A percentile compares a stretch with the other conserved stretches of the same genome.
phyloP scores from a whole-genome alignment of 345 rosid species.

The Eucalyptus sp. region DNA sequence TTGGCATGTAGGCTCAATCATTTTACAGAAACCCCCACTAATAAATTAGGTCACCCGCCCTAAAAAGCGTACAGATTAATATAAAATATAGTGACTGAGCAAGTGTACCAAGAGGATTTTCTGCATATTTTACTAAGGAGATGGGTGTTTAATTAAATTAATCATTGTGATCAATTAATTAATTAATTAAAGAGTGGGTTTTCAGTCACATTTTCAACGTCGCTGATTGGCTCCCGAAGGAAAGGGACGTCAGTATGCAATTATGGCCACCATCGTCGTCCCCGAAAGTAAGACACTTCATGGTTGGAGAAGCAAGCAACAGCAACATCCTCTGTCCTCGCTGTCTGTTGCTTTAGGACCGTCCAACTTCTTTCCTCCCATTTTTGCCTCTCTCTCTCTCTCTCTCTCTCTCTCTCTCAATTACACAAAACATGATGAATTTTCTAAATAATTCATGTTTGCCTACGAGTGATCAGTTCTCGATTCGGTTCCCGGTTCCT shows the following conservation, averaged over 20 bases:
- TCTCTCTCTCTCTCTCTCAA: too few relatives aligned
- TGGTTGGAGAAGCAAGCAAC: not conserved
- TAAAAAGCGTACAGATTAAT: not conserved
- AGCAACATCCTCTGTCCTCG: not conserved
- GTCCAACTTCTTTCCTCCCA: not conserved
- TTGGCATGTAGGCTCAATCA: not conserved
- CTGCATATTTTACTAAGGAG: not conserved
- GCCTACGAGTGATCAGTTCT: fast-evolving
- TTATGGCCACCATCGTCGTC: not conserved
- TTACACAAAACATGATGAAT: too few relatives aligned
- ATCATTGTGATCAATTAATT: not conserved
- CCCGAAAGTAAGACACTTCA: not conserved
- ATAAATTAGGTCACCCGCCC: not conserved
- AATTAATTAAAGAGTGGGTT: not conserved
- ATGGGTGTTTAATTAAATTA: not conserved
- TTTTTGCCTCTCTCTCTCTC: not conserved
- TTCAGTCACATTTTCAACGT: not conserved
- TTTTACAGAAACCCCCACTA: not conserved
- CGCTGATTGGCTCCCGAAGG: not conserved
- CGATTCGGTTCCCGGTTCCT: fast-evolving
- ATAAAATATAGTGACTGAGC: not conserved
- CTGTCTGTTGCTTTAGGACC: not conserved
- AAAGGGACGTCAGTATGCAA: not conserved
- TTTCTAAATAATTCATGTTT: not conserved
- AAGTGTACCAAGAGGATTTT: not conserved